phyloP scores from a whole-genome alignment of 2,329 filamentous ascomycete species.

The Zymoseptoria crescenta region DNA sequence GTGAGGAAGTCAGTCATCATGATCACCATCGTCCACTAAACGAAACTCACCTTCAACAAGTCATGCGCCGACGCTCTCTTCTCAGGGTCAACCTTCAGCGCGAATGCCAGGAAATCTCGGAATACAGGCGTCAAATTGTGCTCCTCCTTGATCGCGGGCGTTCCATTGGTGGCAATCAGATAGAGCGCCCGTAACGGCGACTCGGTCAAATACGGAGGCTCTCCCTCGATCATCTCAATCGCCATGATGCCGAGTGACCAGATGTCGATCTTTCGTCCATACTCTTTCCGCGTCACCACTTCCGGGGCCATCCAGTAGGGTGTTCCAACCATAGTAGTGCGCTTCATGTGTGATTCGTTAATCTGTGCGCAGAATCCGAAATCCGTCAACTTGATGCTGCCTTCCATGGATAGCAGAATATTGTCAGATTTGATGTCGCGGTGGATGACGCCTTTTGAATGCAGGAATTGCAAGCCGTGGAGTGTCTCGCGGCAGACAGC shows the following conservation, averaged over 20 bases:
- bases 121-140: slow-evolving; percentile 73
- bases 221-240: slow-evolving; percentile 99
- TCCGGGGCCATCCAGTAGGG: slow-evolving; percentile 99
- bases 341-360: slow-evolving; percentile 93
- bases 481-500: slow-evolving; percentile 91
- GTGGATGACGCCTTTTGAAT: slow-evolving; percentile 97
- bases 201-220: slow-evolving; percentile 93
- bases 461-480: slow-evolving; percentile 84
- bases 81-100: slow-evolving; percentile 92
- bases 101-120: slow-evolving; percentile 84
- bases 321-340: slow-evolving; percentile 97
- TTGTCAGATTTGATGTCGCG: slow-evolving; percentile 99
- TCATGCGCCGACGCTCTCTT: slow-evolving; percentile 94
- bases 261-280: slow-evolving; percentile 96
- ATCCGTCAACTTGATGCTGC: slow-evolving; percentile 96
- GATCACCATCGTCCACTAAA: slow-evolving; percentile 1
- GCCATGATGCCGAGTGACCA: slow-evolving; percentile 99
- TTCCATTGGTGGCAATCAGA: slow-evolving; percentile 94
- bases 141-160: slow-evolving; percentile 89
- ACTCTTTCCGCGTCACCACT: slow-evolving; percentile 94
- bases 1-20: slow-evolving; percentile 12
- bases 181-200: slow-evolving; percentile 87
- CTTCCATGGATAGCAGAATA: slow-evolving; percentile 84
- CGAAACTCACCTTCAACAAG: slow-evolving; percentile 70
- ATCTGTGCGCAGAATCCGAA: slow-evolving; percentile 99